phyloP scores from a whole-genome alignment of 352 stramenopile genomes.

The Phytophthora constricta region DNA sequence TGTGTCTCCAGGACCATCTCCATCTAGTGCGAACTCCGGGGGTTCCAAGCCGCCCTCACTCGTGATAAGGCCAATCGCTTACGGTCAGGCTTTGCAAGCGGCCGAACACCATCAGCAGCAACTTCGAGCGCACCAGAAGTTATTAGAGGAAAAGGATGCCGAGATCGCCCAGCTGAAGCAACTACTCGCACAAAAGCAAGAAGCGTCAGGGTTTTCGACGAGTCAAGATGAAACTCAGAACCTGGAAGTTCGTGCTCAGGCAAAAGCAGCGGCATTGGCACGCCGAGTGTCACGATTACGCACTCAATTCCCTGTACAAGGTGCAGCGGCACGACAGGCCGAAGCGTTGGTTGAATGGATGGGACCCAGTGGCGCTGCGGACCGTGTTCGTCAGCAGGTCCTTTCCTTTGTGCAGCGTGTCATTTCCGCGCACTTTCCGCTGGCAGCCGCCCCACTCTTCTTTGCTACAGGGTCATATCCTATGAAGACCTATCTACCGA shows the following conservation, averaged over 20 bases:
- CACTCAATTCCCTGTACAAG: constrained; percentile 47
- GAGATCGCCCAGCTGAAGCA: constrained; percentile 61
- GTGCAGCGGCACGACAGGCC: constrained; percentile 33
- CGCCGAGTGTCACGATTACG: constrained; percentile 36
- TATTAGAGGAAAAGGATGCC: constrained; percentile 70
- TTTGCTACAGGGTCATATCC: constrained; percentile 87
- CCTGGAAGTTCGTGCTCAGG: constrained; percentile 12
- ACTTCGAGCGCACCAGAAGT: constrained; percentile 57
- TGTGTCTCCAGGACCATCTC: constrained; percentile 19
- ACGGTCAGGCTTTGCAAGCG: constrained; percentile 69
- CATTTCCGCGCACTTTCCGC: constrained; percentile 60
- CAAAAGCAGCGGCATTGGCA: constrained; percentile 29
- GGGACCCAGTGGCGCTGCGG: constrained; percentile 64
- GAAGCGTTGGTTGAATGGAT: constrained; percentile 72
- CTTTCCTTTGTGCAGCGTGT: constrained; percentile 72
- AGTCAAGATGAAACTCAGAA: constrained; percentile 18
- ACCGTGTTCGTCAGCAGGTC: constrained; percentile 68
- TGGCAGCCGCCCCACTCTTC: constrained; percentile 54
- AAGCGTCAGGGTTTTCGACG: background rate
- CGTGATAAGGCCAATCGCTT: constrained; percentile 75
- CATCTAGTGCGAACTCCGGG: constrained; percentile 4
- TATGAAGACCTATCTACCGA: constrained; percentile 92
- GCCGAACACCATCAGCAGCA: constrained; percentile 74
- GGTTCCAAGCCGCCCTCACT: constrained; percentile 49
- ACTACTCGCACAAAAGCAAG: constrained; percentile 42